Conservation (phyloP, 257 asterid genomes). For the Linderniella brevidens region DNA sequence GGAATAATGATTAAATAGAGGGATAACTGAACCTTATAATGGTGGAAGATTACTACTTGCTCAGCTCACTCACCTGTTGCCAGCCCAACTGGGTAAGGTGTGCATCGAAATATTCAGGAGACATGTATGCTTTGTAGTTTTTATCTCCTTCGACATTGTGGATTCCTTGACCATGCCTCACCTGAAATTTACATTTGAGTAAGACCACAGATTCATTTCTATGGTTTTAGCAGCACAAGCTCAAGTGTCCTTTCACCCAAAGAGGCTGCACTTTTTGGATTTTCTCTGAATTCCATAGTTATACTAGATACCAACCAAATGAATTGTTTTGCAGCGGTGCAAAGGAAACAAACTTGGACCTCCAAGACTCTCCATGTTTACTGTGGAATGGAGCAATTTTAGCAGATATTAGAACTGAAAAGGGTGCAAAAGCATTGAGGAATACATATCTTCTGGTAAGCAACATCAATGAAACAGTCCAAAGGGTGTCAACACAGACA, state of each 20-base stretch:
- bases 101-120: constrained; percentile 81
- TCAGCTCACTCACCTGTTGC: constrained; percentile 47
- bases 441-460: too few species aligned
- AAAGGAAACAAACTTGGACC: constrained; percentile 55
- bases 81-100: constrained; percentile 82
- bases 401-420: background rate
- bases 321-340: constrained; percentile 80
- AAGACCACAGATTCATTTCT: constrained; percentile 27
- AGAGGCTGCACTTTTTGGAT: constrained; percentile 27
- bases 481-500: too few species aligned
- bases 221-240: constrained; percentile 21
- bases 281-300: constrained; percentile 21
- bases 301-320: constrained; percentile 58
- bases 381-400: constrained; percentile 9
- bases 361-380: constrained; percentile 48
- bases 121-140: constrained; percentile 58
- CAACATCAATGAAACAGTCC: too few species aligned
- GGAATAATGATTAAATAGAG: background rate
- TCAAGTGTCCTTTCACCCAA: background rate
- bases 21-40: constrained; percentile 2
- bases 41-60: constrained; percentile 7
- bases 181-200: constrained; percentile 40
- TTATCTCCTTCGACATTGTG: constrained; percentile 84
- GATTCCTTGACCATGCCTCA: constrained; percentile 93
- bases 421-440: too few species aligned